Evolutionary conservation across 495 filamentous ascomycete genomes (phyloP).

Genomic region (Staphylotrichum tortipilum): DNA sequence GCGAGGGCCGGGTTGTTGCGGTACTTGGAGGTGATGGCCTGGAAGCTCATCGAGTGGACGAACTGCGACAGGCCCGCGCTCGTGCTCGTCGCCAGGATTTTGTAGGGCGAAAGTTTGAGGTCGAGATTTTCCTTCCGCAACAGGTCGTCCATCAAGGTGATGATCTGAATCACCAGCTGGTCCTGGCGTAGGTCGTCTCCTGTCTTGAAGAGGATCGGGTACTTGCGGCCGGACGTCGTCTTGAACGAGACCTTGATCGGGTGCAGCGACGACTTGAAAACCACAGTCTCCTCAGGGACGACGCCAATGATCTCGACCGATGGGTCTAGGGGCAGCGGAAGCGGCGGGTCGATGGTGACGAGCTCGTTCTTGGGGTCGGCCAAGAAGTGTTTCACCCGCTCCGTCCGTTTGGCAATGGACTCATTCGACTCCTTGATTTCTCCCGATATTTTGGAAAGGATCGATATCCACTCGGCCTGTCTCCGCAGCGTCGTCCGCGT

Average conservation of each 20-base stretch:
- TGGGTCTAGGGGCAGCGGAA: conserved; percentile 85
- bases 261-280: conserved; percentile 91
- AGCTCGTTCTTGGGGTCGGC: conserved; percentile 87
- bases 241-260: conserved; percentile 89
- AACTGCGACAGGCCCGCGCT: conserved; percentile 89
- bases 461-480: conserved; percentile 81
- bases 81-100: conserved; percentile 85
- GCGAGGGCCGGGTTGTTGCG: conserved; percentile 63
- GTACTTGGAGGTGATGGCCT: conserved; percentile 70
- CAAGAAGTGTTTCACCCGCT: conserved; percentile 71
- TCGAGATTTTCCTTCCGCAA: conserved; percentile 96
- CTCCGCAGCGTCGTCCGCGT: conserved; percentile 66
- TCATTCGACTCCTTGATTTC: conserved; percentile 79
- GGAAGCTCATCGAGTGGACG: conserved; percentile 74
- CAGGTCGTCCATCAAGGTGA: conserved; percentile 94
- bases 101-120: conserved; percentile 89
- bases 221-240: conserved; percentile 63
- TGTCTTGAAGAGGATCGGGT: conserved; percentile 93
- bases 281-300: conserved; percentile 73
- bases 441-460: conserved; percentile 82
- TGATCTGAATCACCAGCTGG: conserved; percentile 96
- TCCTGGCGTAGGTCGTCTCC: conserved; percentile 96
- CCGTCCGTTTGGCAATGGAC: conserved; percentile 66
- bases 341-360: conserved; percentile 68
- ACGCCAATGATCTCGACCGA: conserved; percentile 68